Base-by-base conservation (phyloP, 2,329 filamentous ascomycete genomes). In the Coccinonectria pachysandricola region DNA sequence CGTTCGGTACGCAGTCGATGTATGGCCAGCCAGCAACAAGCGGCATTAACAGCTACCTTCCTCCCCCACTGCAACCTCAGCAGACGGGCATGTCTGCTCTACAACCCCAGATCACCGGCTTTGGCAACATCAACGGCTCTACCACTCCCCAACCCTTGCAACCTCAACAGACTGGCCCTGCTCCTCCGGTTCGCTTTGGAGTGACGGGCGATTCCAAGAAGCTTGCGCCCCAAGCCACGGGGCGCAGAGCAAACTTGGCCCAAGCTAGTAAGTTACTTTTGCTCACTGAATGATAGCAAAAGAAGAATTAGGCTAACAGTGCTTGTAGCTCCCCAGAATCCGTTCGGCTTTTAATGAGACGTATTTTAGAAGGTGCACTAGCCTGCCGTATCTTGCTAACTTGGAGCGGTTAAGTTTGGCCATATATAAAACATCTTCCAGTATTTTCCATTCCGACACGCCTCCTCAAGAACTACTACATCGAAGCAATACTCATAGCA, bases 191-290 rank as follows among this genome's bases (percentile, higher is more conserved):
- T 11, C 74, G 85, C 33, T 98, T 98, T 52, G 91, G 91, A 19
- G 77, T 93, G 18, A 68, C 72, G 31, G 62, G 66, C 15, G 73
- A 76, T 24, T 62, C 75, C 15, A 85, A 86, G 57, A 91, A 82
- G 54, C 60, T 96, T 44, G 68, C 72, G 34, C 76, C 87, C 15
- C 91, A 96, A 60, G 71, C 85, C 15, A 98, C 91, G 6, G 91
- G 91, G 38, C 68, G 81, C 45, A 76, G 82, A 62, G 91, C 91
- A 30, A 95, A 96, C 54, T 68, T 98, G 42, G 70, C 82, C 27
- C 83, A 92, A 74, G 91, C 91, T 49, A 98, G 88, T 96, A 78
- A 80, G 88, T 87, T 20, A 14, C 10, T 25, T n/a, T n/a, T n/a
- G n/a, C n/a, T n/a, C n/a, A n/a, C n/a, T n/a, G n/a, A n/a, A n/a